Evolutionary conservation across 1,284 basidiomycete species (phyloP), one percentile per base, ranked within the genome.

Genomic region (Mycosarcoma maydis): DNA sequence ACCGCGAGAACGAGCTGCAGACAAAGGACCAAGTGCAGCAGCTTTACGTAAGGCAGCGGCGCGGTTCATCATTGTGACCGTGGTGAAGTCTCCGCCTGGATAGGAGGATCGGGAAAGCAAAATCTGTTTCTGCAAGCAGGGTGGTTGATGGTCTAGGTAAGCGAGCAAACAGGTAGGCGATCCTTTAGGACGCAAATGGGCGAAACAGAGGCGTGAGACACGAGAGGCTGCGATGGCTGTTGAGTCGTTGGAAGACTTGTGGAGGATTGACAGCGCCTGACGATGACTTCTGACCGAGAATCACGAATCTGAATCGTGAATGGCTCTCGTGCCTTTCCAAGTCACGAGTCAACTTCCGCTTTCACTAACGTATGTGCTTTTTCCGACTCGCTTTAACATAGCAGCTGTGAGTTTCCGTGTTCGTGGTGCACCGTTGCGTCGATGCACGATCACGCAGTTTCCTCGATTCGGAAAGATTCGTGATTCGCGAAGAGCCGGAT

Each of bases 21-120:
- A 53, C 14, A 58, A 47, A 19, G 57, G 68, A 50, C 38, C 30
- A 23, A 58, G 57, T 20, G 57, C 53, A 30, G 58, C 40, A 42
- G 53, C 54, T 40, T 54, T 61, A 41, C 58, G 61, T 45, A 71
- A 40, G 33, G 62, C 58, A 29, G 62, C 68, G 20, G 68, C 68
- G 50, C 68, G 62, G 38, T 66, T 71, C 57, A 71, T 66, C 62
- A 66, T 71, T 40, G 24, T 32, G 45, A 44, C 41, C 48, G 20
- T 43, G 20, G 17, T 26, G 26, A 38, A 40, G 47, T 46, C 27
- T n/a, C 26, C 13, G 39, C 22, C 19, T 27, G 46, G 36, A 27
- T 16, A n/a, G 19, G 19, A 22, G 14, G 14, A 8, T 20, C 23
- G 37, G 34, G 17, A 30, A 22, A 29, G 41, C 17, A 17, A 30